Evolutionary conservation across 345 rosid genomes (phyloP).

Genomic region (Salix purpurea): DNA sequence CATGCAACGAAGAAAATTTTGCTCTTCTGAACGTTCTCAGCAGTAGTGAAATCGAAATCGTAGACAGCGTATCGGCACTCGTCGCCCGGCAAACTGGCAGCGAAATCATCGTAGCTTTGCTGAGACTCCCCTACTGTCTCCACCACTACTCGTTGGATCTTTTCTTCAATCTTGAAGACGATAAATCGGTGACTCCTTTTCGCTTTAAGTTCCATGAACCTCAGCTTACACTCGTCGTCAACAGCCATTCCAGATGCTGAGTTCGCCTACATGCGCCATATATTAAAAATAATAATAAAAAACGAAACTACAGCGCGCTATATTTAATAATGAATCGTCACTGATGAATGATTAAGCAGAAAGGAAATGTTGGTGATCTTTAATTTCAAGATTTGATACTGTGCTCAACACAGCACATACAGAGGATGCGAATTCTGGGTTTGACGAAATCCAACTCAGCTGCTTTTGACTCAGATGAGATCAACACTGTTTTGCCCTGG

Average conservation of each 20-base stretch:
- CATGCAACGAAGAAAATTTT: conserved; percentile 28
- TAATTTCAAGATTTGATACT: background rate
- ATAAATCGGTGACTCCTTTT: conserved; percentile 26
- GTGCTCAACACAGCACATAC: background rate
- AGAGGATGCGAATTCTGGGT: background rate
- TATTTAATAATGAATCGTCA: background rate
- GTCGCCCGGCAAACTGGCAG: conserved; percentile 19
- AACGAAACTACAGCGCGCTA: background rate
- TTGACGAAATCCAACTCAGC: background rate
- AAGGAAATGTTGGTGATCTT: background rate
- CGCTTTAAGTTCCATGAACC: conserved; percentile 21
- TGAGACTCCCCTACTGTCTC: conserved; percentile 16
- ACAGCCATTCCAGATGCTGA: conserved; percentile 26
- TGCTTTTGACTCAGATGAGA: background rate
- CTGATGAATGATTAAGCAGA: background rate
- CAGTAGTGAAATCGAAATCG: conserved; percentile 29
- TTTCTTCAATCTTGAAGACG: conserved; percentile 26
- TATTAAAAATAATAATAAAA: background rate
- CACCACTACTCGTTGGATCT: conserved; percentile 16
- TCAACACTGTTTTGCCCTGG: too few species aligned
- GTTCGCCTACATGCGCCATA: conserved; percentile 2
- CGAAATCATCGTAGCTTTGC: conserved; percentile 12
- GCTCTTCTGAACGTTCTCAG: conserved; percentile 23
- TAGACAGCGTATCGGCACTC: conserved; percentile 32
- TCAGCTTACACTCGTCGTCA: conserved; percentile 24